Evolutionary conservation across 1,284 basidiomycete species (phyloP), one percentile per base, ranked within the genome.

Genomic region (Ganoderma meredithae): DNA sequence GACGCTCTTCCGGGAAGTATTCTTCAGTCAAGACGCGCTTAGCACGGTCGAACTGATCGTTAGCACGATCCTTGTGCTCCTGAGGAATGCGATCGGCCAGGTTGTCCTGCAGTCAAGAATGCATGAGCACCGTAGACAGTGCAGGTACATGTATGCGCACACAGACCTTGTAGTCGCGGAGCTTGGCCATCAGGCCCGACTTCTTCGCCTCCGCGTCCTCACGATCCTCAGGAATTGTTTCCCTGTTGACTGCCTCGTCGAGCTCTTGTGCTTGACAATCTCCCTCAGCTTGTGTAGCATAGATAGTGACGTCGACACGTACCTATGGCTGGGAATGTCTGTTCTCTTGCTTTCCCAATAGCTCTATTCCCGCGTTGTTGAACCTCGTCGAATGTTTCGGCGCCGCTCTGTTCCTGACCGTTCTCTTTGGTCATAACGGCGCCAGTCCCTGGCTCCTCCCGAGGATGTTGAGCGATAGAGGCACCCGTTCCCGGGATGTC

Each of bases 1-100:
- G 86, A 40, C 95, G 85, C 81, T 96, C 95, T 77, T 94, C 85
- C 12, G 95, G 95, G 86, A 97, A 96, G 78, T 92, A 93, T 53
- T 97, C 91, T 69, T 93, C 91, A 27, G 82, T 82, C 68, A 96
- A 77, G 79, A 95, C 94, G 62, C 88, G 81, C 77, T 86, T 87
- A 41, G 86, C 83, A 2, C 84, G 83, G 27, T 91, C 84, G 53
- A 81, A 72, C 33, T 89, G 83, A 10, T 87, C 84, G 65, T 82
- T 80, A 1, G 83, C 86, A 52, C 79, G 79, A 40, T 90, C 88
- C 74, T 88, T 88, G 72, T 91, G 89, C 72, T 91, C 83, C 62
- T 90, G 82, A 0, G 90, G 88, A 43, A 92, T 81, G 22, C 82
- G 82, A 63, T 89, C 86, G 39, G 79, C 74, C 6, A 88, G 49